Base-by-base conservation (phyloP, 176 grass and related monocot species). In the Guadua angustifolia region DNA sequence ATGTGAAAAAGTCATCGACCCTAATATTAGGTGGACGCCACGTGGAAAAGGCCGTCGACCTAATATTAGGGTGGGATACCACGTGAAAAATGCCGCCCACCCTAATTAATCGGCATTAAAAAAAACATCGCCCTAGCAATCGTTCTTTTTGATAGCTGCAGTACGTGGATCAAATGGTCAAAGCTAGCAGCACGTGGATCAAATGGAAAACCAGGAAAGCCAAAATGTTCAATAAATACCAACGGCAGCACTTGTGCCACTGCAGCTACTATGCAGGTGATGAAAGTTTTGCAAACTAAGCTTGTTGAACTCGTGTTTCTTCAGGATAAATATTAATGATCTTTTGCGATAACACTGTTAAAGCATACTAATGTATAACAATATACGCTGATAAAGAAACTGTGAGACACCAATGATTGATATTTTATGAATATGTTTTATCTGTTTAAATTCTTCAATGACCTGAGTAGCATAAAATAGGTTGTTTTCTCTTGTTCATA, bases 191-290 rank as follows among this genome's bases (percentile, higher is more conserved):
- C 15, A 74, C 26, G n/a, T n/a, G n/a, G n/a, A n/a, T 52, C 43
- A 7, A 11, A 5, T 3, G 17, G 29, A 38, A 65, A 74, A 75
- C 21, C 29, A 66, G 29, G 13, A 44, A 14, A 63, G 18, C 19
- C 39, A 47, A 51, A 78, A 71, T 59, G 39, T 60, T 49, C 36
- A n/a, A 19, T 58, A 67, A n/a, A 49, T 71, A 50, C 61, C 18
- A 46, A 51, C 21, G 13, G 45, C 50, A 51, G 29, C 61, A 80
- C 78, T 36, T 52, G 26, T 24, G 33, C 5, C 7, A 50, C 40
- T 47, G 17, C 0, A 66, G 22, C 77, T 16, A 52, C 44, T 66
- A 66, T 35, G 44, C 18, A 79, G 26, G 45, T 66, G 26, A 18
- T 49, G 24, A 36, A 79, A 13, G 43, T 66, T n/a, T 72, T 72